Base-by-base conservation (phyloP, 1,284 basidiomycete genomes). In the Microbotryum scabiosae region DNA sequence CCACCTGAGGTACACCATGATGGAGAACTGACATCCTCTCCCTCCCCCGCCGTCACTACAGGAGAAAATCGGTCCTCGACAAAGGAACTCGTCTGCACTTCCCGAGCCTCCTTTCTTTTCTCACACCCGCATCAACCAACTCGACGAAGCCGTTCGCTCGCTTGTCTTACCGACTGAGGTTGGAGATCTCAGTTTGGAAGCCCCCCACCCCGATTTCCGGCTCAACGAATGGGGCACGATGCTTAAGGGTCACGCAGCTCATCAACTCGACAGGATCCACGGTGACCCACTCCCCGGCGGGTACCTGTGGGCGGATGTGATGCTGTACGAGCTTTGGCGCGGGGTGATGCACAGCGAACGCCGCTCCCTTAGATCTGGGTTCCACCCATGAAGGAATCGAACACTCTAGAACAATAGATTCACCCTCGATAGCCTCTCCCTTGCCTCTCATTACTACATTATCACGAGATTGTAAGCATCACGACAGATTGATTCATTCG, bases 161-260 rank as follows among this genome's bases (percentile, higher is more conserved):
- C 65, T 71, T 47, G 61, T 70, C 30, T 54, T 64, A 45, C 63
- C 47, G 49, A 49, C 16, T 28, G 18, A 36, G 16, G 21, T 36
- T 45, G 49, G 56, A 28, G 52, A 51, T 10, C 41, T 25, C 12
- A 56, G 30, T 1, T 4, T 23, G 14, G 49, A 48, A 16, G 58
- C 57, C 4, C 65, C 62, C 4, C 62, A 64, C 43, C 53, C 55
- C 36, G 66, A 67, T 32, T 69, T 65, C 63, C 60, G 66, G 18
- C 54, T 70, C 26, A 69, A 67, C 58, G 61, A 68, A 32, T 72
- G 69, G 65, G 68, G 69, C 20, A 60, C 51, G 47, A 46, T 72
- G 48, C 49, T 72, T n/a, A 68, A 67, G 54, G 70, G 69, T 14
- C 61, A 69, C 43, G 63, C 63, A 28, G 69, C 70, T 21, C 70